Evolutionary conservation across 140 eudicot genomes (phyloP).

Genomic region (Cichorium intybus): DNA sequence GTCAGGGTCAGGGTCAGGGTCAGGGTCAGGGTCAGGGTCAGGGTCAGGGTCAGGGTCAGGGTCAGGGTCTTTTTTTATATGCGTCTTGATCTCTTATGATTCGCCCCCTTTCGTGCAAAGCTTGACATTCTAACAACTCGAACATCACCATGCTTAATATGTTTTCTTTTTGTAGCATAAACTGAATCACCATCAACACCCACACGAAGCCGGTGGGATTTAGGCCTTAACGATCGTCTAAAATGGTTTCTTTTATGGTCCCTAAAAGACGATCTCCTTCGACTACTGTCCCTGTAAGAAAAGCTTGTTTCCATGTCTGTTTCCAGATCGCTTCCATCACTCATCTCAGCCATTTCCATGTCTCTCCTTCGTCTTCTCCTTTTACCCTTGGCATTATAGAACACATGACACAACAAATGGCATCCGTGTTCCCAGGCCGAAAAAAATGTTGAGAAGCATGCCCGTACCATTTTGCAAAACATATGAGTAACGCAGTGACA

Average conservation of each 20-base stretch:
- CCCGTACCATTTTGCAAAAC: slow-evolving; percentile 14
- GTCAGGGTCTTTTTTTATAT: not conserved
- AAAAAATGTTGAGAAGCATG: slow-evolving; percentile 4
- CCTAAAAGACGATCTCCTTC: slow-evolving; percentile 18
- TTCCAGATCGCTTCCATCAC: slow-evolving; percentile 1
- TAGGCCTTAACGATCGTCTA: slow-evolving; percentile 34
- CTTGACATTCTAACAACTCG: slow-evolving; percentile 28
- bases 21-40: not conserved
- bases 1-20: not conserved
- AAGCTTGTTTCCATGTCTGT: slow-evolving; percentile 19
- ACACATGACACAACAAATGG: not conserved
- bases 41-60: not conserved
- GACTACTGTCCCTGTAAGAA: not conserved
- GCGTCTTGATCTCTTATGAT: slow-evolving; percentile 28
- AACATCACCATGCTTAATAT: slow-evolving; percentile 28
- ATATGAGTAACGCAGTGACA: slow-evolving; percentile 25
- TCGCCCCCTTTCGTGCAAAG: slow-evolving; percentile 21
- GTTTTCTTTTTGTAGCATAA: slow-evolving; percentile 22
- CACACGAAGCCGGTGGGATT: slow-evolving; percentile 33
- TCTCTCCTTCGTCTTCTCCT: slow-evolving; percentile 21
- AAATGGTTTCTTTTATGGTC: slow-evolving; percentile 29
- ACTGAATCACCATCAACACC: slow-evolving; percentile 32
- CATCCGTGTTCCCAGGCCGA: slow-evolving; percentile 17
- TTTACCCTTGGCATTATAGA: not conserved
- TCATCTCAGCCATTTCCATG: slow-evolving; percentile 27